phyloP scores from a whole-genome alignment of 257 asterid genomes.

The Eustoma russellianum region DNA sequence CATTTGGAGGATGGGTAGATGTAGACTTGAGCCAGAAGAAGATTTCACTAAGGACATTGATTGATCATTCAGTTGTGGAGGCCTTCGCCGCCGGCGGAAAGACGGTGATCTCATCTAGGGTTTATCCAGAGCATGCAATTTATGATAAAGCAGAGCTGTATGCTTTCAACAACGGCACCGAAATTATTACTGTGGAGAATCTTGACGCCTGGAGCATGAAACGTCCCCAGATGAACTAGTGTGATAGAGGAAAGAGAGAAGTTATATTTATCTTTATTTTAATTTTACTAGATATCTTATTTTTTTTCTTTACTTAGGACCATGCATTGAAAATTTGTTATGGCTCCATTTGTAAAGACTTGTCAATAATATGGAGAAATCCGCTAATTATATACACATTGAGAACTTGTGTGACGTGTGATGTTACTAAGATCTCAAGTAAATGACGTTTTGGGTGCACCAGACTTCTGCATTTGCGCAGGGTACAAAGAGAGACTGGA shows the following conservation, averaged over 20 bases:
- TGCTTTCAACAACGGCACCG: slow-evolving; percentile 41
- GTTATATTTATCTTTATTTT: too few species aligned
- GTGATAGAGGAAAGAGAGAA: too few species aligned
- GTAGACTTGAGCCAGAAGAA: slow-evolving; percentile 43
- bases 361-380: neutral
- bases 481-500: too few species aligned
- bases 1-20: slow-evolving; percentile 56
- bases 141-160: slow-evolving; percentile 20
- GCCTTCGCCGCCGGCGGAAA: slow-evolving; percentile 38
- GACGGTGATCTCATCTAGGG: slow-evolving; percentile 34
- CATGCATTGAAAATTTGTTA: too few species aligned
- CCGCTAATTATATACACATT: too few species aligned
- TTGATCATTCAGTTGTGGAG: slow-evolving; percentile 44
- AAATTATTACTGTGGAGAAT: slow-evolving; percentile 19
- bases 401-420: too few species aligned
- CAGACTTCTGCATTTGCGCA: too few species aligned
- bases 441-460: too few species aligned
- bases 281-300: too few species aligned
- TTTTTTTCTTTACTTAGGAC: too few species aligned
- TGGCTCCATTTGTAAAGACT: neutral
- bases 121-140: slow-evolving; percentile 33
- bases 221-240: slow-evolving; percentile 17
- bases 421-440: too few species aligned
- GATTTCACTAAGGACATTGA: slow-evolving; percentile 60
- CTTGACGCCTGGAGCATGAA: slow-evolving; percentile 35